These are phyloP conservation scores for Globisporangium nunn DNA, from an alignment of 352 stramenopile species.

Conservation along the genomic window DNA sequence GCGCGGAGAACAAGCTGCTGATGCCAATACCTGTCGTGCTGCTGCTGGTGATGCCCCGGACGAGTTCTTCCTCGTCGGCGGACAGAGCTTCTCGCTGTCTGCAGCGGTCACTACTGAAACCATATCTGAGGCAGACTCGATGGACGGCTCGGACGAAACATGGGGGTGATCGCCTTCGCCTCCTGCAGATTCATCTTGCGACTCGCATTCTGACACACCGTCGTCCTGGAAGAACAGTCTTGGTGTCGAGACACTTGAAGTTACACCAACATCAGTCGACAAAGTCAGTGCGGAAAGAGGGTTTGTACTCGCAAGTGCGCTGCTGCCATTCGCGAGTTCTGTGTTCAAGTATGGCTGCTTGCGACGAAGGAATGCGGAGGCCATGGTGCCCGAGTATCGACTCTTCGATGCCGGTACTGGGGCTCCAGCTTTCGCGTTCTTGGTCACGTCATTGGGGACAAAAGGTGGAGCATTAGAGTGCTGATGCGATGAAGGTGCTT, in stretches of 20 bases:
- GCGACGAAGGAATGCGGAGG: conserved; percentile 11
- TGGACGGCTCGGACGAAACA: conserved; percentile 1
- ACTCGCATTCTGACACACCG: conserved; percentile 5
- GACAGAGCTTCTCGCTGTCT: neutral
- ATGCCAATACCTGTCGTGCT: neutral
- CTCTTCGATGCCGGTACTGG: conserved; percentile 4
- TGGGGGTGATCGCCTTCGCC: neutral
- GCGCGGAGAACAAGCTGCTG: neutral
- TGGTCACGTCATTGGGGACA: neutral
- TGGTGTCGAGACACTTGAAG: neutral
- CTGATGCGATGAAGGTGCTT: neutral
- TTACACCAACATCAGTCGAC: neutral
- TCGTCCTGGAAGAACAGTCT: conserved; percentile 12
- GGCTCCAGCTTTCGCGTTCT: conserved; percentile 11
- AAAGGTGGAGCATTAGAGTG: neutral
- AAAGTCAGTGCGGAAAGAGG: neutral
- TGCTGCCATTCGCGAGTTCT: neutral
- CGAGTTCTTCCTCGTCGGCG: neutral
- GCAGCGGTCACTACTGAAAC: neutral
- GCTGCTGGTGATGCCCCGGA: neutral
- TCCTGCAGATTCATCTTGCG: neutral
- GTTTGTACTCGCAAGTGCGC: neutral
- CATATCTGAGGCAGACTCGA: neutral
- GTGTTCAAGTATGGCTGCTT: conserved; percentile 13
- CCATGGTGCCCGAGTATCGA: conserved; percentile 12